Percentiles rank a stretch among this genome's conserved stretches.
These are phyloP conservation scores for Amphicarpaea edgeworthii DNA, from an alignment of 306 rosid species.

Conservation along the genomic window DNA sequence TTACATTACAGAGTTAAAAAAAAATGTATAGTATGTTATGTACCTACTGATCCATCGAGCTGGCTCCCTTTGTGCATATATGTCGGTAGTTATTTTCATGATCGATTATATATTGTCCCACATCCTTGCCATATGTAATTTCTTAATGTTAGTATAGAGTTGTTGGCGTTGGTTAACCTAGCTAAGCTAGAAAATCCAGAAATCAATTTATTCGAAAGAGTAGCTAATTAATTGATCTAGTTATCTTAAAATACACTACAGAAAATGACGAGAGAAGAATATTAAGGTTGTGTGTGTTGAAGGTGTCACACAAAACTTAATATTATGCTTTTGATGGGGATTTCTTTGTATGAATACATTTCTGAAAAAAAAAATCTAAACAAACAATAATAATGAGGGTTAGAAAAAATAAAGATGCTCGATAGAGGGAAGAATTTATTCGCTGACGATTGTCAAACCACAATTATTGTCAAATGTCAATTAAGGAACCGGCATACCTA, in stretches of 20 bases:
- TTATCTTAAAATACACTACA: too few species aligned
- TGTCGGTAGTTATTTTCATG: slow-evolving; percentile 23
- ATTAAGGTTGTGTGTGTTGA: too few species aligned
- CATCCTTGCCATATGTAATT: slow-evolving; percentile 9
- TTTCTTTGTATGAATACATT: too few species aligned
- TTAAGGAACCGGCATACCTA: not conserved
- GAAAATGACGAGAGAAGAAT: too few species aligned
- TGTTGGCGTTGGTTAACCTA: slow-evolving; percentile 37
- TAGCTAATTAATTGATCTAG: too few species aligned
- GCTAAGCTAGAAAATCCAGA: slow-evolving; percentile 11
- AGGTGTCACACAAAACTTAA: too few species aligned
- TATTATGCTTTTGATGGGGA: too few species aligned
- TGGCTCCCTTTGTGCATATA: slow-evolving; percentile 1
- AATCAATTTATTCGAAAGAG: not conserved
- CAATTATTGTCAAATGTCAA: slow-evolving; percentile 5
- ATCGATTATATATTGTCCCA: not conserved
- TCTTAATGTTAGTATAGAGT: slow-evolving; percentile 24
- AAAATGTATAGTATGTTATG: not conserved
- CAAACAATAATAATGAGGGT: slow-evolving; percentile 7
- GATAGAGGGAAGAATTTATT: not conserved
- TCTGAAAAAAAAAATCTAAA: not conserved
- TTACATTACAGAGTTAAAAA: not conserved
- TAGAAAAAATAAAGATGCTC: slow-evolving; percentile 1
- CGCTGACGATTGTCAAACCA: not conserved
- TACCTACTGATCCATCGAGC: slow-evolving; percentile 38